Conservation (phyloP, 2,329 filamentous ascomycete genomes). For the Diaporthe aspalathi region DNA sequence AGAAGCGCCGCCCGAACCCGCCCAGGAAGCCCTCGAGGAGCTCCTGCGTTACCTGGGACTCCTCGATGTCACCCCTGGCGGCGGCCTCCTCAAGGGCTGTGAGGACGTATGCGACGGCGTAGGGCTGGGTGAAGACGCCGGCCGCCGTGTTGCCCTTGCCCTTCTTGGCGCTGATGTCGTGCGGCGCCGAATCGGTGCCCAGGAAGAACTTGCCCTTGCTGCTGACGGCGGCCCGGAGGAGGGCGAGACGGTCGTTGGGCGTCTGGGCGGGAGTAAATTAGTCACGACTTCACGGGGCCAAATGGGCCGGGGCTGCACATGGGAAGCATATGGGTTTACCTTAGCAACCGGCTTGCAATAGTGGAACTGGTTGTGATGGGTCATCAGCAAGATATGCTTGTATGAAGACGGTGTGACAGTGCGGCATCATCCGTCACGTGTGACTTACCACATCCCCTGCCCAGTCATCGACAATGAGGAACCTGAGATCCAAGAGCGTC, state of each 20-base stretch:
- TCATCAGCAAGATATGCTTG: constrained; percentile 1
- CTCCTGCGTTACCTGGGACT: constrained; percentile 65
- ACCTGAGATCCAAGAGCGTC: constrained; percentile 18
- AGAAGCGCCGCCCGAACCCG: constrained; percentile 65
- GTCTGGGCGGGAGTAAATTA: constrained; percentile 17
- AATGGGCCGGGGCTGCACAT: not conserved
- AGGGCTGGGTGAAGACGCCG: constrained; percentile 84
- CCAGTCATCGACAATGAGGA: constrained; percentile 79
- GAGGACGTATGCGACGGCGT: constrained; percentile 67
- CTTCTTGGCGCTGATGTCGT: constrained; percentile 69
- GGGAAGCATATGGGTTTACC: constrained; percentile 47
- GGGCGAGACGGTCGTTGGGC: constrained; percentile 75
- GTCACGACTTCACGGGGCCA: not conserved
- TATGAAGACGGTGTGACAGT: not conserved
- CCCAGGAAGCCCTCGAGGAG: constrained; percentile 66
- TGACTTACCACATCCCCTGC: constrained; percentile 63
- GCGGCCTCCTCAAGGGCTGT: constrained; percentile 72
- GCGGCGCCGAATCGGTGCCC: constrained; percentile 76
- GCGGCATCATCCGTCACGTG: constrained; percentile 46
- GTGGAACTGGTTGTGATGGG: constrained; percentile 60
- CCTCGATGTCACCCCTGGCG: constrained; percentile 61
- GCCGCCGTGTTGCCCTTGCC: constrained; percentile 70
- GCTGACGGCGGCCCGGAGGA: constrained; percentile 72
- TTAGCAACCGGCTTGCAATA: constrained; percentile 78
- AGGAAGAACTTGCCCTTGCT: constrained; percentile 78